Evolutionary conservation across 306 rosid species (phyloP), one percentile per base, ranked within the genome.

Genomic region (Trichosanthes cucumerina): DNA sequence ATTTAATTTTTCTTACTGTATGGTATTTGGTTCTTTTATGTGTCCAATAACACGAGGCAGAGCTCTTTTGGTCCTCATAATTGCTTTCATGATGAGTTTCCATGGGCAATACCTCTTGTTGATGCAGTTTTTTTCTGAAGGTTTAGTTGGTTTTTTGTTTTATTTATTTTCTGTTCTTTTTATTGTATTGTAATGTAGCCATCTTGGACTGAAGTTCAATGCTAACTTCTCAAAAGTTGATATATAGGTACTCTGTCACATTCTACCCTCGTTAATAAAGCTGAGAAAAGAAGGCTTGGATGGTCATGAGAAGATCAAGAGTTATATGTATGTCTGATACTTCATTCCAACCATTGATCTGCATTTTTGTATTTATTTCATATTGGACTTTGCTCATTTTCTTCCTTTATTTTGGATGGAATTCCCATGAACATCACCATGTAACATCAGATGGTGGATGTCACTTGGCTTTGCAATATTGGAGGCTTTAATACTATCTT

Each of bases 251-350:
- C 90, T 92, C 57, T 95, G 97, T 79, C 91, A 92, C 81, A 86
- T 92, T 38, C 76, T 95, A 80, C 99, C 99, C 82, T 91, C 97
- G 72, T 84, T 95, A 53, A 96, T 92, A 78, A 95, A 95, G 96
- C 86, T 95, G 85, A 93, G 99, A 76, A 95, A 95, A 82, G 99
- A 95, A 90, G 99, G 99, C 86, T 85, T 95, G 86, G 97, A 91
- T 88, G 99, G 96, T 57, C 88, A 95, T 9, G 97, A 95, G 88
- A 95, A 95, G 92, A 95, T 95, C 80, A 95, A 95, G 88, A 91
- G 97, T 90, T 95, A 95, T 82, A 95, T 95, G 99, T 95, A 88
- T 89, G 99, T 90, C 86, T 90, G 84, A 82, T 88, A 88, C 84
- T 86, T 85, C 86, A 80, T 89, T 89, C 82, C 78, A 85, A 87